Conservation (phyloP, 2,329 filamentous ascomycete species). For the Epichloe uncinata region DNA sequence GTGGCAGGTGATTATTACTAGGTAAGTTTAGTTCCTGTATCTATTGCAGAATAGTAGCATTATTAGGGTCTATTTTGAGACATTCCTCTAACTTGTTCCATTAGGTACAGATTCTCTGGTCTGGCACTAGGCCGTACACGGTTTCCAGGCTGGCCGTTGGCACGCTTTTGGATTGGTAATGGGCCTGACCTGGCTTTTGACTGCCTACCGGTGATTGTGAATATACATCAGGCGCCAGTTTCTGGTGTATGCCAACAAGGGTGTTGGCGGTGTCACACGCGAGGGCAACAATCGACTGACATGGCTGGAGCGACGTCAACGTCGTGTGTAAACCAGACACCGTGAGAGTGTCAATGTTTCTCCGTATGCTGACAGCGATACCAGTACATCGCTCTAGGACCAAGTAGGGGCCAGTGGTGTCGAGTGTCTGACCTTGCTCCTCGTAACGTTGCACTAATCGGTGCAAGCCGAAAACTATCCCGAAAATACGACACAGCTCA, state of each 20-base stretch:
- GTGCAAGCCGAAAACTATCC: background rate
- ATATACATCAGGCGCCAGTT: background rate
- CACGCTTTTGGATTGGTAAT: too few species aligned
- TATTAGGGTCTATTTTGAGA: background rate
- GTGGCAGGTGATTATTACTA: too few species aligned
- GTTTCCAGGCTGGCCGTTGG: background rate
- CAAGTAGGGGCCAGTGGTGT: background rate
- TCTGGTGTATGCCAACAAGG: background rate
- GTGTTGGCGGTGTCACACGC: background rate
- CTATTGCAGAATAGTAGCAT: too few species aligned
- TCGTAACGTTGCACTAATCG: background rate
- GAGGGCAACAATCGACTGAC: background rate
- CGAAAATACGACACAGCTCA: background rate
- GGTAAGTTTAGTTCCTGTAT: too few species aligned
- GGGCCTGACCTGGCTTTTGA: background rate
- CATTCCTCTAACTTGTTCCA: background rate
- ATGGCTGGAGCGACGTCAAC: background rate
- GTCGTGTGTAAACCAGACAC: too few species aligned
- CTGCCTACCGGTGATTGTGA: background rate
- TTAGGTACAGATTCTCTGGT: background rate
- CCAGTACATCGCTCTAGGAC: background rate
- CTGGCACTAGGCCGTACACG: background rate
- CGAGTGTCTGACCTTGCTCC: background rate
- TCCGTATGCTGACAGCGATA: background rate
- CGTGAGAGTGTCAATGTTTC: background rate